phyloP scores from a whole-genome alignment of 1,139 yeast genomes.

The Yamadazyma dushanensis region DNA sequence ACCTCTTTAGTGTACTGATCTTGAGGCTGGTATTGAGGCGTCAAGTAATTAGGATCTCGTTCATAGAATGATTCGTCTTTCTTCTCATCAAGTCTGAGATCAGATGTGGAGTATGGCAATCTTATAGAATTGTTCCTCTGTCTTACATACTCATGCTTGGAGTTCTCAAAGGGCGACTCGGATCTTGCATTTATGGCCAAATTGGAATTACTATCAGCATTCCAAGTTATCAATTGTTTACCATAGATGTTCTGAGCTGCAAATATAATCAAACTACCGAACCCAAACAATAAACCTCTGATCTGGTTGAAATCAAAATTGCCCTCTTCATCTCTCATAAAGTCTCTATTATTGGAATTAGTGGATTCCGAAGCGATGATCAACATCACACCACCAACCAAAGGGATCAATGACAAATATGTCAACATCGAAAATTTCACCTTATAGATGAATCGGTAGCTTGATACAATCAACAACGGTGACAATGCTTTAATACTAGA shows the following conservation, averaged over 20 bases:
- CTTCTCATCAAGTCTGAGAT: constrained; percentile 29
- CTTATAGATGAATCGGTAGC: constrained; percentile 34
- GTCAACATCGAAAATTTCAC: constrained; percentile 35
- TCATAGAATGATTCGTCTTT: constrained; percentile 11
- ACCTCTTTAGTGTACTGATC: constrained; percentile 19
- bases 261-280: constrained; percentile 34
- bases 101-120: constrained; percentile 38
- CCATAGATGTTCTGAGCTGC: constrained; percentile 45
- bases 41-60: not conserved
- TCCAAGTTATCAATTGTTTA: constrained; percentile 42
- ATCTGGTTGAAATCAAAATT: constrained; percentile 23
- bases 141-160: constrained; percentile 18
- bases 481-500: constrained; percentile 43
- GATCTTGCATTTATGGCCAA: constrained; percentile 28
- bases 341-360: not conserved
- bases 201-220: constrained; percentile 26
- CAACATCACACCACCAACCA: constrained; percentile 38
- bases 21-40: not conserved
- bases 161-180: constrained; percentile 13
- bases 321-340: constrained; percentile 15
- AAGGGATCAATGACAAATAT: constrained; percentile 36
- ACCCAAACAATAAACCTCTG: constrained; percentile 32
- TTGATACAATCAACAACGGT: constrained; percentile 37
- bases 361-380: constrained; percentile 31
- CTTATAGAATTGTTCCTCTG: constrained; percentile 27